A percentile compares a stretch with the other conserved stretches of the same genome.
phyloP scores from a whole-genome alignment of 129 eudicot genomes.

The Heracleum sosnowskyi region DNA sequence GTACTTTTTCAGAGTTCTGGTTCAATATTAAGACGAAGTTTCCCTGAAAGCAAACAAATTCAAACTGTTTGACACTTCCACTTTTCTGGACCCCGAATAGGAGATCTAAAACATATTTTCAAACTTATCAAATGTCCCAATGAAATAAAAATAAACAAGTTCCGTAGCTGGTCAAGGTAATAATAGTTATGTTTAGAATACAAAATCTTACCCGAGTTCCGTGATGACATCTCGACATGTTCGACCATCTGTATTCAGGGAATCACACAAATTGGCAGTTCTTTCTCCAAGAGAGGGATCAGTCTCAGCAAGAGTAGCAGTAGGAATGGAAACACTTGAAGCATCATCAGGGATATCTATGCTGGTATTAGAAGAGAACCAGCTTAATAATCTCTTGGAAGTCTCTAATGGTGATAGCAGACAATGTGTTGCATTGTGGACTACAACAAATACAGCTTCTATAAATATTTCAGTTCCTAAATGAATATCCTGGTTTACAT shows the following conservation, averaged over 20 bases:
- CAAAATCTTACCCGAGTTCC: constrained; percentile 68
- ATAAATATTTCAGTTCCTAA: constrained; percentile 71
- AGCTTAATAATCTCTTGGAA: constrained; percentile 33
- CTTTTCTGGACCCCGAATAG: background rate
- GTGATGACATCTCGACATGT: constrained; percentile 93
- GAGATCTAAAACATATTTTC: background rate
- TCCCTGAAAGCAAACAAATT: background rate
- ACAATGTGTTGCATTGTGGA: constrained; percentile 63
- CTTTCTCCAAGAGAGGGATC: constrained; percentile 59
- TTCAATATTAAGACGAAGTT: background rate
- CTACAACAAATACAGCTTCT: constrained; percentile 62
- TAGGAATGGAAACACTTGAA: constrained; percentile 33
- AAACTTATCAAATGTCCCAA: background rate
- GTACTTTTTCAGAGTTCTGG: background rate
- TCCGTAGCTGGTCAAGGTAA: background rate
- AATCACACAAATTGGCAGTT: constrained; percentile 31
- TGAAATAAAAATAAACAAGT: no score
- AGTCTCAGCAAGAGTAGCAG: constrained; percentile 50
- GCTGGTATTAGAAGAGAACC: constrained; percentile 35
- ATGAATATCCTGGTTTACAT: constrained; percentile 65
- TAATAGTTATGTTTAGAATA: background rate
- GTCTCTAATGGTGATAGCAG: constrained; percentile 67
- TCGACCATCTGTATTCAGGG: constrained; percentile 78
- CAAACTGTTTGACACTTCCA: background rate
- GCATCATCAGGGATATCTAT: constrained; percentile 18